phyloP scores from a whole-genome alignment of 2,329 filamentous ascomycete species.

The Alternaria longipes region DNA sequence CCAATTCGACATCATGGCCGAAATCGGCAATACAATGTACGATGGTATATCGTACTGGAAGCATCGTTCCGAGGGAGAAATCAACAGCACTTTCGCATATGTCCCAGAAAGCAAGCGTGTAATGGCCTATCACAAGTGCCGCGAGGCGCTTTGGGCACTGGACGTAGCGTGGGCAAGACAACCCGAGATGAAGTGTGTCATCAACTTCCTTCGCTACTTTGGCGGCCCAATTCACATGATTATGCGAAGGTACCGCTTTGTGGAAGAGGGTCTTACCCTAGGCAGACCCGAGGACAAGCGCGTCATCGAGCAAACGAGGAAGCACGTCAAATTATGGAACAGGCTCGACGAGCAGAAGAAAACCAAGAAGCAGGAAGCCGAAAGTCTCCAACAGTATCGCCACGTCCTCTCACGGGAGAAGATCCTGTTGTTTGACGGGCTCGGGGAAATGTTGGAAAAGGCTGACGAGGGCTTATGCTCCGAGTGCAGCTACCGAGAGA shows the following conservation, averaged over 20 bases:
- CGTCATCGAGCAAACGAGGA: constrained; percentile 4
- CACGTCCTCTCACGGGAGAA: neutral
- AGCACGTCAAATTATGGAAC: constrained; percentile 8
- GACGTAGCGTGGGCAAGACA: constrained; percentile 6
- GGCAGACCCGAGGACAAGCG: constrained; percentile 1
- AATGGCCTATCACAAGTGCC: constrained; percentile 20
- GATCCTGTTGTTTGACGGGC: constrained; percentile 1
- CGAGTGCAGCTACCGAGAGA: constrained; percentile 3
- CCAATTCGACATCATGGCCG: constrained; percentile 21
- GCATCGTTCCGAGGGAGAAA: constrained; percentile 48
- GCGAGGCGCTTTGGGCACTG: constrained; percentile 11
- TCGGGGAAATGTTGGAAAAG: constrained; percentile 1
- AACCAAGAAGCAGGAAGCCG: neutral
- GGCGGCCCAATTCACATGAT: constrained; percentile 14
- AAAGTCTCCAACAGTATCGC: neutral
- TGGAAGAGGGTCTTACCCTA: constrained; percentile 7
- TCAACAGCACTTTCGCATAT: constrained; percentile 48
- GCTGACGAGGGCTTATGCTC: neutral
- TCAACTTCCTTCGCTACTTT: constrained; percentile 15
- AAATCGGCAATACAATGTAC: constrained; percentile 44
- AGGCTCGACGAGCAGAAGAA: constrained; percentile 1
- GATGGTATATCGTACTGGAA: constrained; percentile 48
- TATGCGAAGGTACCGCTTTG: constrained; percentile 17
- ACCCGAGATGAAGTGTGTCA: constrained; percentile 8
- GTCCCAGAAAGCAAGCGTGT: constrained; percentile 31